These are phyloP conservation scores for Ephemerocybe angulata DNA, from an alignment of 768 basidiomycete species.

Conservation along the genomic window DNA sequence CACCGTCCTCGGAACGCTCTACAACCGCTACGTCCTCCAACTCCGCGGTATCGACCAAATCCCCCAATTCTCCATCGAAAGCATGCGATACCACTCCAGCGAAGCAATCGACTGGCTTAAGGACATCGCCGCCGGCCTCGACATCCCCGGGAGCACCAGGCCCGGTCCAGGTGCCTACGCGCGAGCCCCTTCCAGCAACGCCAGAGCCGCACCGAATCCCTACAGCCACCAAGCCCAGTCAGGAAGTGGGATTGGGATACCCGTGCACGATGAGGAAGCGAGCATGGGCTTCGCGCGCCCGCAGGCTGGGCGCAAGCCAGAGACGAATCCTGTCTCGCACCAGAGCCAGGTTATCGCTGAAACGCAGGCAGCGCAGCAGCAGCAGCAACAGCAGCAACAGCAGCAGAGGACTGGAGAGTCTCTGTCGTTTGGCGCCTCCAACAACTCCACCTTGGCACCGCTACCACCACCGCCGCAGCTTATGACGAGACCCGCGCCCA, in stretches of 20 bases:
- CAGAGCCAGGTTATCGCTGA: slow-evolving; percentile 32
- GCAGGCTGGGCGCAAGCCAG: slow-evolving; percentile 17
- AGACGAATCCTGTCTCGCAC: slow-evolving; percentile 43
- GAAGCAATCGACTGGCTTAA: slow-evolving; percentile 44
- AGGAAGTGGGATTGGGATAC: slow-evolving; percentile 18
- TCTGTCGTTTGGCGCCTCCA: slow-evolving; percentile 9
- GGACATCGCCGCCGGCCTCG: slow-evolving; percentile 29
- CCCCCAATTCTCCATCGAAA: slow-evolving; percentile 57
- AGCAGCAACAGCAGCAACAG: slow-evolving; percentile 11
- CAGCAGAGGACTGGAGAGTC: slow-evolving; percentile 5
- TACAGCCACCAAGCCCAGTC: slow-evolving; percentile 38
- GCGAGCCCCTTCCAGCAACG: slow-evolving; percentile 10
- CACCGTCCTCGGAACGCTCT: slow-evolving; percentile 64
- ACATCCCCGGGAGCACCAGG: slow-evolving; percentile 14
- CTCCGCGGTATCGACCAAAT: slow-evolving; percentile 71
- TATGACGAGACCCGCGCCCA: slow-evolving; percentile 1
- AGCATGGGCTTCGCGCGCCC: slow-evolving; percentile 2
- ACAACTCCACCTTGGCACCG: slow-evolving; percentile 16
- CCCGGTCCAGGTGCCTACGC: slow-evolving; percentile 10
- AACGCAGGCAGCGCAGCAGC: slow-evolving; percentile 8
- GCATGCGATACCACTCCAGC: slow-evolving; percentile 44
- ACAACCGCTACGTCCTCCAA: slow-evolving; percentile 74
- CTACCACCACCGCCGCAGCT: slow-evolving; percentile 13
- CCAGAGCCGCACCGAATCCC: slow-evolving; percentile 28
- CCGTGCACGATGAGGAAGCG: slow-evolving; percentile 12